These are phyloP conservation scores for Teratosphaeria pseudoeucalypti DNA, from an alignment of 2,329 filamentous ascomycete genomes.

Conservation along the genomic window DNA sequence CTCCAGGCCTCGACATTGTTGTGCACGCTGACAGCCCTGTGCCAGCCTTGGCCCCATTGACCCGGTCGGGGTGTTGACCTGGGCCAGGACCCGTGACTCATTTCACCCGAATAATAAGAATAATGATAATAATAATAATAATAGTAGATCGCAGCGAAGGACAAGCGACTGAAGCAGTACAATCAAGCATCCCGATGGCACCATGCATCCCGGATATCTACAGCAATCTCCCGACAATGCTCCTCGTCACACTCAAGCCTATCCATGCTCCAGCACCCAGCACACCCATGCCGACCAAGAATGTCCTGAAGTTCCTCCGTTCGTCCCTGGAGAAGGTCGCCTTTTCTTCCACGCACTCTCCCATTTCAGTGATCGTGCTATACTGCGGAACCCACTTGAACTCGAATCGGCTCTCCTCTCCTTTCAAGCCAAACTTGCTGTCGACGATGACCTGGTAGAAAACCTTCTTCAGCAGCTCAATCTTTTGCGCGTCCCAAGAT, in stretches of 20 bases:
- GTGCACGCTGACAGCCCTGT: background rate
- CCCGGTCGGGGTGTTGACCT: background rate
- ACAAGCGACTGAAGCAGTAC: background rate
- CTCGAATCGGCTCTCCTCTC: constrained; percentile 53
- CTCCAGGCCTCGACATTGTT: background rate
- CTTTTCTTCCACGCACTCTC: constrained; percentile 31
- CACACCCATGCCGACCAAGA: constrained; percentile 29
- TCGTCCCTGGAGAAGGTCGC: constrained; percentile 32
- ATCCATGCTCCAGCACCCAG: constrained; percentile 12
- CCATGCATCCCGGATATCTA: constrained; percentile 2
- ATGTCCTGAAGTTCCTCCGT: constrained; percentile 36
- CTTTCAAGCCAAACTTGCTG: constrained; percentile 51
- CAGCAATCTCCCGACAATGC: constrained; percentile 7
- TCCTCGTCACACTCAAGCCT: constrained; percentile 10
- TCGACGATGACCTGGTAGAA: constrained; percentile 54
- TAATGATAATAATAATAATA: background rate
- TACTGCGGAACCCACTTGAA: constrained; percentile 60
- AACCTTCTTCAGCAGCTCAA: constrained; percentile 40
- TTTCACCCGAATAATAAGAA: background rate
- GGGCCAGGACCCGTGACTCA: background rate
- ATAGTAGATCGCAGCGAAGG: background rate
- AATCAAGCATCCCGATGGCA: background rate
- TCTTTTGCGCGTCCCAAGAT: constrained; percentile 42
- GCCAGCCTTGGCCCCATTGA: background rate
- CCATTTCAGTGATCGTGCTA: constrained; percentile 39